Conservation (phyloP, 2,329 filamentous ascomycete species). For the Arthroderma sp. region DNA sequence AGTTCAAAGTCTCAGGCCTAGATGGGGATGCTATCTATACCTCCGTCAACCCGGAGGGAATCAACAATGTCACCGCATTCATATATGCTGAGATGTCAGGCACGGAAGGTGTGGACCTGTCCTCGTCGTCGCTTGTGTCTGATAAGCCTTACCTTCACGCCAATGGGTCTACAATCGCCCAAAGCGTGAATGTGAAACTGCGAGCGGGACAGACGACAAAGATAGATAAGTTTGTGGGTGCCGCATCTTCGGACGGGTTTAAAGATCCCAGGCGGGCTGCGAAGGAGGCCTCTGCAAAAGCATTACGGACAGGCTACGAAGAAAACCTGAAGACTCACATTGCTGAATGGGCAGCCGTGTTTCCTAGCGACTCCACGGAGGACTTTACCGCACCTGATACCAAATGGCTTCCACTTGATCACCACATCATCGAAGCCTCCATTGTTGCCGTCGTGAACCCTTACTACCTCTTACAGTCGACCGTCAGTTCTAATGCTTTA, state of each 20-base stretch:
- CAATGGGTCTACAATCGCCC: slow-evolving; percentile 54
- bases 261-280: slow-evolving; percentile 45
- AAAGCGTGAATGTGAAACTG: slow-evolving; percentile 45
- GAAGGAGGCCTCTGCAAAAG: slow-evolving; percentile 42
- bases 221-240: slow-evolving; percentile 56
- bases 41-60: slow-evolving; percentile 50
- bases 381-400: slow-evolving; percentile 46
- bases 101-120: slow-evolving; percentile 31
- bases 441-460: slow-evolving; percentile 38
- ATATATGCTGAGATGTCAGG: slow-evolving; percentile 38
- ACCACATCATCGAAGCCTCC: slow-evolving; percentile 43
- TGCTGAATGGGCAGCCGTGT: slow-evolving; percentile 49
- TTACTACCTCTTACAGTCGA: slow-evolving; percentile 40
- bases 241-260: slow-evolving; percentile 58
- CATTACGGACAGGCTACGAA: slow-evolving; percentile 43
- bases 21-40: slow-evolving; percentile 50
- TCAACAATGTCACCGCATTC: slow-evolving; percentile 52
- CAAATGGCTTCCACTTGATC: slow-evolving; percentile 46
- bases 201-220: slow-evolving; percentile 42
- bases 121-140: slow-evolving; percentile 34
- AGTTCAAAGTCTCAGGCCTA: slow-evolving; percentile 45
- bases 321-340: slow-evolving; percentile 45
- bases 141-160: slow-evolving; percentile 39
- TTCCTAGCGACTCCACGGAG: slow-evolving; percentile 52
- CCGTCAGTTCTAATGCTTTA: slow-evolving; percentile 43